Percentiles rank a stretch among this genome's conserved stretches.
Evolutionary conservation across 208 protist species (phyloP).

Genomic region (Vickermania spadyakhi): DNA sequence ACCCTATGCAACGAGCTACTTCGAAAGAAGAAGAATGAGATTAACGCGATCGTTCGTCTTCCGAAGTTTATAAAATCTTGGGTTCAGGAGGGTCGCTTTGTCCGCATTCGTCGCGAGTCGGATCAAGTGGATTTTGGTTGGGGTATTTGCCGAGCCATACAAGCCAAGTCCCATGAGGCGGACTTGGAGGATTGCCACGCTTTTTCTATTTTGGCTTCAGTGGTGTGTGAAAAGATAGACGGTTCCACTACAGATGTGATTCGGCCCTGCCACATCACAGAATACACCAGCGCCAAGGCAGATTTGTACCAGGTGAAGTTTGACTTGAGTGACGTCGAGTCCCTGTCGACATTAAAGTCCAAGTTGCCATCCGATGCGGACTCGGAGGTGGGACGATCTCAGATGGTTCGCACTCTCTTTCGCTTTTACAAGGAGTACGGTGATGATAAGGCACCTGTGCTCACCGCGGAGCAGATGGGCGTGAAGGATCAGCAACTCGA

Average conservation of each 20-base stretch:
- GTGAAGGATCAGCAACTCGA: slow-evolving; percentile 81
- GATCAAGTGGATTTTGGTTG: slow-evolving; percentile 75
- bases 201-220: slow-evolving; percentile 58
- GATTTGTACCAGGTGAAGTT: slow-evolving; percentile 83
- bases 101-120: slow-evolving; percentile 60
- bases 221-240: slow-evolving; percentile 77
- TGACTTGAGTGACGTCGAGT: slow-evolving; percentile 69
- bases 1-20: slow-evolving; percentile 70
- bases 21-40: slow-evolving; percentile 47
- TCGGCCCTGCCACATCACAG: slow-evolving; percentile 63
- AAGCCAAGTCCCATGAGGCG: slow-evolving; percentile 40
- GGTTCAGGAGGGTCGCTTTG: slow-evolving; percentile 93
- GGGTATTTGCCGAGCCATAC: slow-evolving; percentile 74
- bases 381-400: slow-evolving; percentile 55
- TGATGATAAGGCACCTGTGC: slow-evolving; percentile 73
- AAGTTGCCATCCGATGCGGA: slow-evolving; percentile 72
- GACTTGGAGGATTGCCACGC: slow-evolving; percentile 51
- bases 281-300: slow-evolving; percentile 73
- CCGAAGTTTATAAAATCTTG: slow-evolving; percentile 91
- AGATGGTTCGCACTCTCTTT: slow-evolving; percentile 73
- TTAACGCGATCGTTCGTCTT: slow-evolving; percentile 64
- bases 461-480: slow-evolving; percentile 96
- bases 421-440: slow-evolving; percentile 63
- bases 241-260: slow-evolving; percentile 25
- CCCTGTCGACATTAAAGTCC: slow-evolving; percentile 65